These are phyloP conservation scores for Toxoplasma gondii DNA, from an alignment of 169 alveolate genomes.

Conservation along the genomic window DNA sequence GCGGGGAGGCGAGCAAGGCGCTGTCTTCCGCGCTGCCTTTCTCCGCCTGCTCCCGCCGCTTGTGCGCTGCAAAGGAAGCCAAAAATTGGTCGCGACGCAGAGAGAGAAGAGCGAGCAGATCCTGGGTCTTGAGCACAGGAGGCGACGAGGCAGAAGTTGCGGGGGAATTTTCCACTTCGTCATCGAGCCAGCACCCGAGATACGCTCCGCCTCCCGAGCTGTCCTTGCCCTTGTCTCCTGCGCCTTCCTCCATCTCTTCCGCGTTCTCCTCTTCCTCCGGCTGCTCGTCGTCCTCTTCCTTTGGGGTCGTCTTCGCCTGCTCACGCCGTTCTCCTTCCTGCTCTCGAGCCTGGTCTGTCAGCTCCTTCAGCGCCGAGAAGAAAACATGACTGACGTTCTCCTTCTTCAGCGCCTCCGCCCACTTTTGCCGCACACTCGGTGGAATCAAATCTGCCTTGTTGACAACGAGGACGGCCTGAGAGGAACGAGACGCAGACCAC, in stretches of 20 bases:
- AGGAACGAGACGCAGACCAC: background rate
- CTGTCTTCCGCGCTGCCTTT: background rate
- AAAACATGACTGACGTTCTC: constrained; percentile 43
- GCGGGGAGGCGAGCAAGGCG: background rate
- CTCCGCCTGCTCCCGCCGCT: background rate
- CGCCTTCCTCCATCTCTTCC: background rate
- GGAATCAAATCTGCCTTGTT: constrained; percentile 72
- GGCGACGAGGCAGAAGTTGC: background rate
- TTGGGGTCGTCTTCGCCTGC: background rate
- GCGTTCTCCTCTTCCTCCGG: background rate
- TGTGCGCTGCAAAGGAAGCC: background rate
- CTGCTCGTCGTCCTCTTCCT: background rate
- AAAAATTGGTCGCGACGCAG: background rate
- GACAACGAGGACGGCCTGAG: constrained; percentile 64
- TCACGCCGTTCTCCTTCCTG: background rate
- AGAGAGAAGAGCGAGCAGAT: background rate
- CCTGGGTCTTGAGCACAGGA: background rate
- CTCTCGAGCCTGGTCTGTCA: constrained; percentile 4
- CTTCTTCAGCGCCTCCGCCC: constrained; percentile 46
- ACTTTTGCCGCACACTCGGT: constrained; percentile 45
- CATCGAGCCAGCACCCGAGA: background rate
- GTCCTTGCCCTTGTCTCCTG: background rate
- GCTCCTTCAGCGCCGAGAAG: constrained; percentile 64
- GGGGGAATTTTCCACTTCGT: background rate
- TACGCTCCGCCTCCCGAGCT: background rate